Conservation (phyloP, 148 eudicot species). For the Nepenthes mirabilis region DNA sequence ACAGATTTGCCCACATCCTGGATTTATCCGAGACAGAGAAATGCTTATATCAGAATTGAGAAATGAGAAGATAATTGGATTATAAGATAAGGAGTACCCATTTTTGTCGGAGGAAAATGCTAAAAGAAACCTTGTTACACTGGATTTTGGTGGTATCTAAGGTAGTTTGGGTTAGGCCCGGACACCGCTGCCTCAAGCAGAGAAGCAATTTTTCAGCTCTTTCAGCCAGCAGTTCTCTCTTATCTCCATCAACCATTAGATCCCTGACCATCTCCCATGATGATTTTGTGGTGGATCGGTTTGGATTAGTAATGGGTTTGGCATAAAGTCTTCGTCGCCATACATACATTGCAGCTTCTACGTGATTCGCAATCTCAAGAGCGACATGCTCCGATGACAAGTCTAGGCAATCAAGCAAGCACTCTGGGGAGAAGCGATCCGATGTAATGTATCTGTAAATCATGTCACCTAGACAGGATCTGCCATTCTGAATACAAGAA, state of each 20-base stretch:
- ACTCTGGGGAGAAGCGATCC: slow-evolving; percentile 65
- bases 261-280: slow-evolving; percentile 81
- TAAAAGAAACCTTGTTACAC: slow-evolving; percentile 49
- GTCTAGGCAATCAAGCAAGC: slow-evolving; percentile 78
- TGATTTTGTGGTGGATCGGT: slow-evolving; percentile 41
- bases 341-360: slow-evolving; percentile 66
- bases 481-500: slow-evolving; percentile 38
- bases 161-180: slow-evolving; percentile 71
- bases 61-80: not conserved
- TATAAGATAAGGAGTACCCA: not conserved
- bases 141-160: slow-evolving; percentile 72
- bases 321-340: slow-evolving; percentile 55
- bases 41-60: not conserved
- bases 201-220: slow-evolving; percentile 70
- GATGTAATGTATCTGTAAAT: slow-evolving; percentile 76
- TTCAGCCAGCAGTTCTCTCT: slow-evolving; percentile 56
- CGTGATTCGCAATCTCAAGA: slow-evolving; percentile 75
- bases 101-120: not conserved
- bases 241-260: slow-evolving; percentile 72
- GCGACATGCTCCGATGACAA: slow-evolving; percentile 62
- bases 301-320: slow-evolving; percentile 31
- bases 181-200: slow-evolving; percentile 70
- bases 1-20: slow-evolving; percentile 95
- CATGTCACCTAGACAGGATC: slow-evolving; percentile 73
- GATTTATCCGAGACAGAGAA: not conserved